Evolutionary conservation across 352 stramenopile species (phyloP).

Genomic region (Globisporangium echinulatum): DNA sequence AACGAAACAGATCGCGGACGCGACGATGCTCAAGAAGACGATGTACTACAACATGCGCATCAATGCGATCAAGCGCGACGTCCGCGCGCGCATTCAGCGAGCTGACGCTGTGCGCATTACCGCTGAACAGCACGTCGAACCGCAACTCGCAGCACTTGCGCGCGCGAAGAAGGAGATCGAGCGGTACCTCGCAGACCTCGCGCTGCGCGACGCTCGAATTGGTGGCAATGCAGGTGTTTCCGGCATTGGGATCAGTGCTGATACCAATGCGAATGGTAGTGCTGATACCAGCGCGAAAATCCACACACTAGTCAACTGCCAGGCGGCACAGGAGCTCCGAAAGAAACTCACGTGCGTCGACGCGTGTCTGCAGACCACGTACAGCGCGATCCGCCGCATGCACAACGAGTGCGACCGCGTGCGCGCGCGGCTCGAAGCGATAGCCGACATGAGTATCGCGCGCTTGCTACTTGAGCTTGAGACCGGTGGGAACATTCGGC

Average conservation of each 20-base stretch:
- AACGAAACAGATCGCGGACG: constrained; percentile 85
- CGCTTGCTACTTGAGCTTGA: constrained; percentile 86
- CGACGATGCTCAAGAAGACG: constrained; percentile 92
- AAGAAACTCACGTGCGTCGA: constrained; percentile 43
- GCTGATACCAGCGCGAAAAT: not conserved
- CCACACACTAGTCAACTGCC: not conserved
- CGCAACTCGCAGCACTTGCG: constrained; percentile 32
- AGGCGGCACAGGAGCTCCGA: constrained; percentile 14
- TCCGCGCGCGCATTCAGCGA: constrained; percentile 45
- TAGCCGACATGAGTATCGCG: constrained; percentile 70
- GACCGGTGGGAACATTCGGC: constrained; percentile 87
- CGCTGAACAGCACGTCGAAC: constrained; percentile 43
- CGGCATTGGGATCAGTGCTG: too few relatives aligned
- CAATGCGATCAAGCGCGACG: constrained; percentile 84
- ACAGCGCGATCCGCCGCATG: constrained; percentile 35
- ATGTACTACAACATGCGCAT: constrained; percentile 96
- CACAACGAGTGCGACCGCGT: constrained; percentile 60
- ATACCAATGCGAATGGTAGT: not conserved
- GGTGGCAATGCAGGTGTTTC: not conserved
- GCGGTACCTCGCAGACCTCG: constrained; percentile 21
- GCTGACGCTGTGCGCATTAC: constrained; percentile 35
- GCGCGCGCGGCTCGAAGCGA: constrained; percentile 28
- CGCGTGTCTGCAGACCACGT: constrained; percentile 33
- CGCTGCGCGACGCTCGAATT: not conserved
- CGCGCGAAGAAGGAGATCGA: constrained; percentile 70